Conservation (phyloP, 352 stramenopile genomes). For the Globisporangium okanoganense region DNA sequence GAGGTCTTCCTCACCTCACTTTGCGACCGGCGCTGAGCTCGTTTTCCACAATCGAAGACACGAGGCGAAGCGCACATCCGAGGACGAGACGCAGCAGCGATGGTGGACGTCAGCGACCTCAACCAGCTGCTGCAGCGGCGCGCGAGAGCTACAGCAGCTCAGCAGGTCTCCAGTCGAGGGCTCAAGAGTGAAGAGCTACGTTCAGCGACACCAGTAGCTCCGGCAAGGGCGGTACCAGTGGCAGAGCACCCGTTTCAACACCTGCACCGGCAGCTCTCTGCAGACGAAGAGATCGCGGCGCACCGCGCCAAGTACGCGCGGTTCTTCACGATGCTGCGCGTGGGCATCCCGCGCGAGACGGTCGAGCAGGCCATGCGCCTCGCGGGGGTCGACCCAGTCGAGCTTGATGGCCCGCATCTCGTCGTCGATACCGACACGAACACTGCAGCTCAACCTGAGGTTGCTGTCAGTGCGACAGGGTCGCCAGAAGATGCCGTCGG, state of each 20-base stretch:
- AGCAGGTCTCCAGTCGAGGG: not conserved
- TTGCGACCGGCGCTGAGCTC: too few species aligned
- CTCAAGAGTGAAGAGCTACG: not conserved
- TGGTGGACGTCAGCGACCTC: constrained; percentile 1
- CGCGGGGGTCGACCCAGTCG: constrained; percentile 30
- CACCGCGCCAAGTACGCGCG: constrained; percentile 35
- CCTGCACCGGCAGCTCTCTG: not conserved
- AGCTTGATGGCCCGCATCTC: constrained; percentile 15
- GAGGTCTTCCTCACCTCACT: too few species aligned
- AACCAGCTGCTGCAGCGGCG: constrained; percentile 6
- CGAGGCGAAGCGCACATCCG: not conserved
- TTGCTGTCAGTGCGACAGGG: not conserved
- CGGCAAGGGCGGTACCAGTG: not conserved
- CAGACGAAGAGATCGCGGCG: constrained; percentile 29
- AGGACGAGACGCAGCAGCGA: not conserved
- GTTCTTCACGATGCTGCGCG: constrained; percentile 53
- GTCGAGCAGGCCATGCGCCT: constrained; percentile 52
- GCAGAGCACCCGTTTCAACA: not conserved
- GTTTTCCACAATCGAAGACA: too few species aligned
- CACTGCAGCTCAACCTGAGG: not conserved
- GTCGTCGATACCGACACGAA: not conserved
- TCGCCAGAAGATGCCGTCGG: too few species aligned
- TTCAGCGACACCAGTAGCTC: not conserved
- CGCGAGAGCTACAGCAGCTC: not conserved
- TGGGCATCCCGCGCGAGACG: constrained; percentile 34